phyloP scores from a whole-genome alignment of 1,139 yeast genomes.

The Pichia kudriavzevii region DNA sequence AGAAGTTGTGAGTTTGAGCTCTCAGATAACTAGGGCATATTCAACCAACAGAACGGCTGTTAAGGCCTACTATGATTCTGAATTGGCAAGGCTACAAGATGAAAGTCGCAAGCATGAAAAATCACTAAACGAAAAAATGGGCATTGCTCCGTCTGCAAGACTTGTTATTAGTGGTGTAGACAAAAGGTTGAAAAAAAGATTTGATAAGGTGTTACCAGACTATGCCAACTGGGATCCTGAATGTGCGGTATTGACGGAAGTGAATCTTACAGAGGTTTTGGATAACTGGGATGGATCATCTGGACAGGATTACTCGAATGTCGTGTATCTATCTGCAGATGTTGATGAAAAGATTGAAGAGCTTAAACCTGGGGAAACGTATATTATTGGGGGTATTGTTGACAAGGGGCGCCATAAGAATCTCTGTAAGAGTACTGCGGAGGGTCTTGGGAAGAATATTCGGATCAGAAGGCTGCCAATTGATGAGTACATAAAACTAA shows the following conservation, averaged over 20 bases:
- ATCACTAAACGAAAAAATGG: background rate
- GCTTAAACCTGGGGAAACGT: conserved; percentile 63
- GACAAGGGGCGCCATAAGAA: conserved; percentile 89
- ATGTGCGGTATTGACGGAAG: conserved; percentile 45
- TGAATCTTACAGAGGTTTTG: conserved; percentile 31
- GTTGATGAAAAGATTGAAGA: conserved; percentile 59
- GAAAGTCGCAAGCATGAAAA: background rate
- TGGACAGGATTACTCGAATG: conserved; percentile 31
- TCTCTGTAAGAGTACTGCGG: conserved; percentile 77
- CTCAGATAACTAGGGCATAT: conserved; percentile 77
- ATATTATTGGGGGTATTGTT: conserved; percentile 91
- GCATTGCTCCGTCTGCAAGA: conserved; percentile 40
- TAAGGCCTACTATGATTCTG: conserved; percentile 8
- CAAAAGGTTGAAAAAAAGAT: conserved; percentile 58
- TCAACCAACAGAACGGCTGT: conserved; percentile 63
- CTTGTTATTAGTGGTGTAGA: conserved; percentile 60
- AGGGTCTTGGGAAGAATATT: conserved; percentile 47
- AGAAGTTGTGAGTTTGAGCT: conserved; percentile 70
- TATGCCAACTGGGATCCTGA: conserved; percentile 56
- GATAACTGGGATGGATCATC: conserved; percentile 6
- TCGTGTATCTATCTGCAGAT: conserved; percentile 79
- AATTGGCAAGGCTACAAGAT: conserved; percentile 4
- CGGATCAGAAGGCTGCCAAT: conserved; percentile 78
- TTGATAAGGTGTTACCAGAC: conserved; percentile 51
- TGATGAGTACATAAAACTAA: conserved; percentile 71